Base-by-base conservation (phyloP, 805 yeast genomes). In the Nakazawaea ishiwadae region DNA sequence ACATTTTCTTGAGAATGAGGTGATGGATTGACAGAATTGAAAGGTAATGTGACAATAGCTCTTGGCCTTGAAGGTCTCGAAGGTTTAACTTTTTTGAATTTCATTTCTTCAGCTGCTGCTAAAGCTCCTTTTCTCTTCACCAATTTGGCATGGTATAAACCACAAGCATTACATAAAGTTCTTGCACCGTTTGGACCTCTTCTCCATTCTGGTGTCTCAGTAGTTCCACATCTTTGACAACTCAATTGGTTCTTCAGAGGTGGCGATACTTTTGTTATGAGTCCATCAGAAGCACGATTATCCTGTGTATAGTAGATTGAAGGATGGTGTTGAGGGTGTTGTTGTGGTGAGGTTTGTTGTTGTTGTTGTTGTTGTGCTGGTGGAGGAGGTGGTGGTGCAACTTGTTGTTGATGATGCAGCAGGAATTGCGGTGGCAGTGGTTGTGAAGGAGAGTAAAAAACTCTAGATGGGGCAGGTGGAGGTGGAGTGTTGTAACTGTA, bases 101-200 rank as follows among this genome's bases (percentile, higher is more conserved):
- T 53, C 65, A 67, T 59, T n/a, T 68, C 74, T 49, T 62, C 65
- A 29, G 73, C 72, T 16, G 83, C 81, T 33, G 65, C 65, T 3
- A 60, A 68, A 37, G 70, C 73, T 11, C 87, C 87, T 47, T 69
- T 72, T 45, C 69, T 68, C 55, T 80, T 83, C 40, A 76, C 68
- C 29, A 83, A 63, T 54, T 85, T 84, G 36, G 86, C 83, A 56
- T 79, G 84, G 54, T 71, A 81, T 30, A 85, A 62, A 0, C 95
- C 95, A 57, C 95, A 85, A 1, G 95, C 93, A 56, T 85, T 85
- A 60, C 95, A 85, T 39, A 85, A 60, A 1, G 89, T 82, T 31
- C 89, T 65, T 11, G 79, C 76, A 2, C 93, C 95, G 39, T 75
- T 74, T 2, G 95, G 93, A 0, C 95, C 95, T 34, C 83, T 71